A percentile compares a stretch with the other conserved stretches of the same genome.
phyloP scores from a whole-genome alignment of 2,329 filamentous ascomycete genomes.

The Ceratocystis alfenasii region DNA sequence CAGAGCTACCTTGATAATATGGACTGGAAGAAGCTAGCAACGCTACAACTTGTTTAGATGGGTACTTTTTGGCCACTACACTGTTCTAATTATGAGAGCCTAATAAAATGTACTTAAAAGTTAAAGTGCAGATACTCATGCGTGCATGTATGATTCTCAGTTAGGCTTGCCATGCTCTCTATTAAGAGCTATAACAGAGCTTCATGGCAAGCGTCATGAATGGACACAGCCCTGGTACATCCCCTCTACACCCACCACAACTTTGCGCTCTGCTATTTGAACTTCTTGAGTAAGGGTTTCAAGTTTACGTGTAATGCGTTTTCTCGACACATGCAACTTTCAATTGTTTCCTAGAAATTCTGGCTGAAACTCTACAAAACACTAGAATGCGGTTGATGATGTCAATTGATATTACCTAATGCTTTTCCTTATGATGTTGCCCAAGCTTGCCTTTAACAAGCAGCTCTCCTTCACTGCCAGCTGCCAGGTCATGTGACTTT shows the following conservation, averaged over 20 bases:
- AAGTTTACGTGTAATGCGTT: too few species aligned
- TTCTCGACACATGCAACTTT: too few species aligned
- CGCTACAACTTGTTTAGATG: not conserved
- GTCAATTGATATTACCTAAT: not conserved
- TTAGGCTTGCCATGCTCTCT: not conserved
- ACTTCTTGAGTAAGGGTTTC: too few species aligned
- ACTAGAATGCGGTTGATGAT: not conserved
- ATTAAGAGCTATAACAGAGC: too few species aligned
- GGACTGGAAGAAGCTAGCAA: not conserved
- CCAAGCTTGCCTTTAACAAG: not conserved
- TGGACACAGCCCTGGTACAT: too few species aligned
- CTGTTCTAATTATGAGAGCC: not conserved
- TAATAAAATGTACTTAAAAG: not conserved
- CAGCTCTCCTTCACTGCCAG: not conserved
- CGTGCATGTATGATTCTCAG: not conserved
- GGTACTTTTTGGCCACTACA: not conserved
- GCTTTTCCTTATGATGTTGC: not conserved
- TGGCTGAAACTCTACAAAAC: too few species aligned
- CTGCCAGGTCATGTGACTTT: not conserved
- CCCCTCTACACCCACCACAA: too few species aligned
- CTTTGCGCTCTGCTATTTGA: too few species aligned
- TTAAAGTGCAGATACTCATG: not conserved
- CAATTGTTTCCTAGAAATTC: too few species aligned
- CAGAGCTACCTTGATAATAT: not conserved
- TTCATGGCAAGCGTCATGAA: too few species aligned